Conservation (phyloP, 164 flowering plant genomes). For the Platanus orientalis region DNA sequence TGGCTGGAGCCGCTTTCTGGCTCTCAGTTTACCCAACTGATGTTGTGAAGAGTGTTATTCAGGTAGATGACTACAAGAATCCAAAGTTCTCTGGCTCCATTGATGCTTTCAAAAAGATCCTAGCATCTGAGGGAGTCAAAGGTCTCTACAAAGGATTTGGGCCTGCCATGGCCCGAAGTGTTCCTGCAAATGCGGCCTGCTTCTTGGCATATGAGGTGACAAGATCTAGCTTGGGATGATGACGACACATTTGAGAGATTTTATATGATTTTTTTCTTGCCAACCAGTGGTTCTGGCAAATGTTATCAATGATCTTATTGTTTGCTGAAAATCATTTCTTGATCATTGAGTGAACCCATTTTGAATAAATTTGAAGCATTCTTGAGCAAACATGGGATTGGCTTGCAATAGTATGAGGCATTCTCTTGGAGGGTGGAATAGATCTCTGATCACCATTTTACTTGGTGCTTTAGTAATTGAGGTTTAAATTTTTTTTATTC, state of each 20-base stretch:
- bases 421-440: too few relatives aligned
- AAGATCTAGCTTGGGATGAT: slow-evolving; percentile 73
- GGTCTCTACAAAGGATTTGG: slow-evolving; percentile 94
- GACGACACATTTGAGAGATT: background rate
- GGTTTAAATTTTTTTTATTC: too few relatives aligned
- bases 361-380: too few relatives aligned
- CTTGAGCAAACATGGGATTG: too few relatives aligned
- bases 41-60: slow-evolving; percentile 89
- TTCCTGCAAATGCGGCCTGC: slow-evolving; percentile 98
- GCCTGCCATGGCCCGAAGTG: slow-evolving; percentile 95
- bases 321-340: background rate
- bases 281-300: background rate
- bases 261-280: slow-evolving; percentile 2
- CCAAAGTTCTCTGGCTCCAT: slow-evolving; percentile 82
- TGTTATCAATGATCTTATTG: background rate
- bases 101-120: slow-evolving; percentile 71
- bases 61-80: slow-evolving; percentile 78
- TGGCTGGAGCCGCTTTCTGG: slow-evolving; percentile 97
- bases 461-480: too few relatives aligned
- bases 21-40: slow-evolving; percentile 81
- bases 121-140: slow-evolving; percentile 70
- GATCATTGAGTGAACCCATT: background rate
- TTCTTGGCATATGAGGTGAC: slow-evolving; percentile 93
- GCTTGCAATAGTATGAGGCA: too few relatives aligned
- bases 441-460: too few relatives aligned